Evolutionary conservation across 371 early-diverging fungal genomes (phyloP).

Genomic region (Actinomucor elegans): DNA sequence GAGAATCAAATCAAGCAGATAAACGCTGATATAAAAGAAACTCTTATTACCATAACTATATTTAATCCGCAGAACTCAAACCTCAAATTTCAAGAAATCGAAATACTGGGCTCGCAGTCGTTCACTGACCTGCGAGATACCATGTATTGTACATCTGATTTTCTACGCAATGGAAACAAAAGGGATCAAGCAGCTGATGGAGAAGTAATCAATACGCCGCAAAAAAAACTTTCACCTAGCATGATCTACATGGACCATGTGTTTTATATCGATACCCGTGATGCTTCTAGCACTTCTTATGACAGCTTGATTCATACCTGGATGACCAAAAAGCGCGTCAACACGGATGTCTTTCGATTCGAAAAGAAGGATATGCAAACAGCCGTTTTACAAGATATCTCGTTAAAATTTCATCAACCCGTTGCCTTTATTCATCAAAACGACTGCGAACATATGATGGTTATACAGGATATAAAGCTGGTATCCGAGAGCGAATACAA

Average conservation of each 20-base stretch:
- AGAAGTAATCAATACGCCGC: conserved; percentile 13
- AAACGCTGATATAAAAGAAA: neutral
- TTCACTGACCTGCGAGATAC: conserved; percentile 48
- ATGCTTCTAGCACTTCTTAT: neutral
- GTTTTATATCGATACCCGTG: conserved; percentile 47
- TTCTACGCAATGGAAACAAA: conserved; percentile 9
- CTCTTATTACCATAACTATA: conserved; percentile 26
- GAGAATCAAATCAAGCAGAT: neutral
- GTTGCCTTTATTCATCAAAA: conserved; percentile 74
- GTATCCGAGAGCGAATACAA: conserved; percentile 41
- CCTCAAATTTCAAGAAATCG: conserved; percentile 42
- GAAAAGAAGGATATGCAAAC: conserved; percentile 50
- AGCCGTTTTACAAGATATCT: conserved; percentile 53
- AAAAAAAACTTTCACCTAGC: conserved; percentile 27
- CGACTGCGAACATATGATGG: conserved; percentile 72
- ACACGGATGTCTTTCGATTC: conserved; percentile 9
- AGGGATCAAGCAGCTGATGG: conserved; percentile 5
- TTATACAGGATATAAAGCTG: conserved; percentile 59
- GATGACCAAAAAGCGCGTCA: conserved; percentile 16
- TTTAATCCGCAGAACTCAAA: conserved; percentile 28
- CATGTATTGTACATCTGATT: conserved; percentile 42
- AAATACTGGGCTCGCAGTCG: conserved; percentile 44
- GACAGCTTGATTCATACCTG: neutral
- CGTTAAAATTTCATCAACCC: conserved; percentile 58
- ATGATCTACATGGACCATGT: conserved; percentile 48